Base-by-base conservation (phyloP, 2,329 filamentous ascomycete species). In the Colletotrichum sp. region DNA sequence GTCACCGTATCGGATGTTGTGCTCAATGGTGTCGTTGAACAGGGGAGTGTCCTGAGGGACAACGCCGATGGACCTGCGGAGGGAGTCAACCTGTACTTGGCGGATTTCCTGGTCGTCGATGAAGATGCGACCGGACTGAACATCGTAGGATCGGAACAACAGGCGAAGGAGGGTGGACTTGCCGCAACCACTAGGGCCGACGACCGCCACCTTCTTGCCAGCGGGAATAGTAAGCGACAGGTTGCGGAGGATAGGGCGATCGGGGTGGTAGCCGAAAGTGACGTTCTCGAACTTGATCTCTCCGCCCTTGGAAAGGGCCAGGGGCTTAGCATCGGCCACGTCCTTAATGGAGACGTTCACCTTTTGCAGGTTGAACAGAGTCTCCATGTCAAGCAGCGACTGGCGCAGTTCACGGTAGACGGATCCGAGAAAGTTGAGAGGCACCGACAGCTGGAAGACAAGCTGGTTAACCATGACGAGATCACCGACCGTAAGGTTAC, bases 391-490 rank as follows among this genome's bases (percentile, higher is more conserved):
- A 38, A 99, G 89, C 60, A 99, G 89, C 26, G 95, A 98, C 86
- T 99, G 97, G 71, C 97, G 91, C 70, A 99, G 90, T 86, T 99
- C 97, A 79, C 97, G 94, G 83, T 99, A 99, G 15, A 99, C 96
- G 16, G 96, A 98, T n/a, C 97, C 97, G 6, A 99, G 89, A 85
- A 99, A 99, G 88, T 99, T 99, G 76, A 99, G 90, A 0, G 97
- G 97, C 6, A 99, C 95, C 0, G 96, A 98, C 8, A 99, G 93
- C 85, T 99, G 97, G 86, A 99, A 99, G 75, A 99, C 96, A 21
- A 99, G 93, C 87, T 98, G 97, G 84, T 99, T 99, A 79, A 99
- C 95, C 95, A 99, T 97, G 82, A 99, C 97, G 36, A 99, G 89
- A 83, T 99, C 97, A 74, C 97, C 97, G 16, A 99, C 96, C 0